Evolutionary conservation across 1,139 yeast species (phyloP).

Genomic region (Suhomyces panamericanus): DNA sequence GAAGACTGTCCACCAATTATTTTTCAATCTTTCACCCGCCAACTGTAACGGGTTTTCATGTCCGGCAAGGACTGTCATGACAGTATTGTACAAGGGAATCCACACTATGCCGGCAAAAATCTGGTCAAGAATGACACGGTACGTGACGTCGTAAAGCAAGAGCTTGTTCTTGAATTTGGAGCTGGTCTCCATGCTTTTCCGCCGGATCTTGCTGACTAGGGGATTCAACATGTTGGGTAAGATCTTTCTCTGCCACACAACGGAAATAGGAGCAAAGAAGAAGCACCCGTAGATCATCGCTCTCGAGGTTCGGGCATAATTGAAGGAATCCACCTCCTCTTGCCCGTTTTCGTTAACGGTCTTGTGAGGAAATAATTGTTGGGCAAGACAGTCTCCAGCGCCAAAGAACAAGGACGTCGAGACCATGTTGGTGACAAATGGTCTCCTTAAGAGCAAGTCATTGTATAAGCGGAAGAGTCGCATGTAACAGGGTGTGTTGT

Average conservation of each 20-base stretch:
- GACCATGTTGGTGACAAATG: slow-evolving; percentile 55
- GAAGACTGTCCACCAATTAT: slow-evolving; percentile 47
- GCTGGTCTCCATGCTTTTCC: slow-evolving; percentile 17
- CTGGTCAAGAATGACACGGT: slow-evolving; percentile 41
- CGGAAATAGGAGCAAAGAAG: slow-evolving; percentile 78
- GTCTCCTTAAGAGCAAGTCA: slow-evolving; percentile 43
- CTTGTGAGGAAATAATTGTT: slow-evolving; percentile 48
- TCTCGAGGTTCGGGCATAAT: slow-evolving; percentile 55
- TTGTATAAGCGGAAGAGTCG: slow-evolving; percentile 41
- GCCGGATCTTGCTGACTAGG: slow-evolving; percentile 22
- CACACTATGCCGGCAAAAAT: slow-evolving; percentile 35
- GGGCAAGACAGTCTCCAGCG: slow-evolving; percentile 75
- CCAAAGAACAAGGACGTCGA: slow-evolving; percentile 68
- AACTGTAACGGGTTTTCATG: slow-evolving; percentile 38
- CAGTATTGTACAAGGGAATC: slow-evolving; percentile 48
- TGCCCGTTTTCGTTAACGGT: slow-evolving; percentile 16
- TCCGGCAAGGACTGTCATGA: slow-evolving; percentile 40
- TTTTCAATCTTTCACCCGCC: slow-evolving; percentile 34
- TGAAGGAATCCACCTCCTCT: slow-evolving; percentile 23
- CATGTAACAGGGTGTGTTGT: slow-evolving; percentile 10
- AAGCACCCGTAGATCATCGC: slow-evolving; percentile 72
- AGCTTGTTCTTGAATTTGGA: slow-evolving; percentile 17
- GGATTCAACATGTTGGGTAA: slow-evolving; percentile 53
- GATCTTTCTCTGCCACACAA: slow-evolving; percentile 62
- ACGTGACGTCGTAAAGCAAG: slow-evolving; percentile 37